A percentile compares a stretch with the other conserved stretches of the same genome.
phyloP scores from a whole-genome alignment of 140 eudicot species.

The Oenanthe javanica region DNA sequence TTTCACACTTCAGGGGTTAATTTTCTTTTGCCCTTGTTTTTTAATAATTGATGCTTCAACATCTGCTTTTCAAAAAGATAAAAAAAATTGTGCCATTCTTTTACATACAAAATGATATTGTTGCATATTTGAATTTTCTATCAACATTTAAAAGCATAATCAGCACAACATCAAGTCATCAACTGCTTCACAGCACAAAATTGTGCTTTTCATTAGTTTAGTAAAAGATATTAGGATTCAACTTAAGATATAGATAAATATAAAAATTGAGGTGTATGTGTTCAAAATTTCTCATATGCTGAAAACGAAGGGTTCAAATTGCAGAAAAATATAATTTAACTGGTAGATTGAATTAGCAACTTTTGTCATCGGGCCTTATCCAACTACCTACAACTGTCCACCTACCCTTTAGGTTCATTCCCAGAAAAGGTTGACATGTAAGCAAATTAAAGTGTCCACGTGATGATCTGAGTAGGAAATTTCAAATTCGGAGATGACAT shows the following conservation, averaged over 20 bases:
- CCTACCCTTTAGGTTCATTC: neutral
- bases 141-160: too few species aligned
- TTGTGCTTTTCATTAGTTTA: too few species aligned
- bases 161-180: too few species aligned
- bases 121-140: too few species aligned
- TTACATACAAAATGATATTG: too few species aligned
- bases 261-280: neutral
- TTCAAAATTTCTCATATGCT: neutral
- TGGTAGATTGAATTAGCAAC: neutral
- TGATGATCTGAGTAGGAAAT: neutral
- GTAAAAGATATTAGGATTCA: too few species aligned
- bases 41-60: too few species aligned
- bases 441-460: neutral
- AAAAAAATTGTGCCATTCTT: too few species aligned
- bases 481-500: neutral
- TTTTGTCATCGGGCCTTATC: neutral
- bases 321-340: neutral
- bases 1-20: too few species aligned
- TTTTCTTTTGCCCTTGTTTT: too few species aligned
- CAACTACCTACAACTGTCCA: neutral
- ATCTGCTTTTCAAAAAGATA: too few species aligned
- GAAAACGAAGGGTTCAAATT: neutral
- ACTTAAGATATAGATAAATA: neutral
- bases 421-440: neutral
- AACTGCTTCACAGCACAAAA: too few species aligned